These are phyloP conservation scores for Senna siamea DNA, from an alignment of 306 rosid species.

Conservation along the genomic window DNA sequence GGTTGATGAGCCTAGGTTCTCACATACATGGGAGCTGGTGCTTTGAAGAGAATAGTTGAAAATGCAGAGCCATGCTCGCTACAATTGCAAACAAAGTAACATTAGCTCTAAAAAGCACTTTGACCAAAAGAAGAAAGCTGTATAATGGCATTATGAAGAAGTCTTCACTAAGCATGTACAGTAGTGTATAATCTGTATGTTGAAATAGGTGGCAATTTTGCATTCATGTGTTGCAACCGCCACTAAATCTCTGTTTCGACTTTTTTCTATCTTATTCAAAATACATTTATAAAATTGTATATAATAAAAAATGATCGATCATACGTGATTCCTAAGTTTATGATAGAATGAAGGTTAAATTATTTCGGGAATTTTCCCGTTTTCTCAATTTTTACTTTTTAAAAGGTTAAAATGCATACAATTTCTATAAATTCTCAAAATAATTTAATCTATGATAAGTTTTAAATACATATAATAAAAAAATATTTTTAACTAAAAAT, in stretches of 20 bases:
- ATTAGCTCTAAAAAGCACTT: background rate
- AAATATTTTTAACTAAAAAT: too few species aligned
- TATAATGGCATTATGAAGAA: too few species aligned
- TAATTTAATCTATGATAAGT: too few species aligned
- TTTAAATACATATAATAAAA: too few species aligned
- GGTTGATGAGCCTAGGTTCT: slow-evolving; percentile 47
- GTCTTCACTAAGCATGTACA: too few species aligned
- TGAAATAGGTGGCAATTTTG: background rate
- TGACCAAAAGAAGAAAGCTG: background rate
- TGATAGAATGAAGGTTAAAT: too few species aligned
- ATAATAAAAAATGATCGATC: background rate
- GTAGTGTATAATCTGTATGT: background rate
- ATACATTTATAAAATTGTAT: background rate
- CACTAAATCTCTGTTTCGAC: background rate
- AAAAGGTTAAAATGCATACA: too few species aligned
- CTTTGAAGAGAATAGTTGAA: slow-evolving; percentile 51
- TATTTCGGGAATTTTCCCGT: too few species aligned
- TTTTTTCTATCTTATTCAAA: background rate
- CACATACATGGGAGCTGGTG: slow-evolving; percentile 51
- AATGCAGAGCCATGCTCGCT: slow-evolving; percentile 50
- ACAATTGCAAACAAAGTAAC: slow-evolving; percentile 24
- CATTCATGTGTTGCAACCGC: slow-evolving; percentile 9
- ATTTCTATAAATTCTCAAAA: too few species aligned
- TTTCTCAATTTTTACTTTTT: too few species aligned
- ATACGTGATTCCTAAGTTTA: background rate